Evolutionary conservation across 805 yeast species (phyloP).

Genomic region (Yarrowia sp.): DNA sequence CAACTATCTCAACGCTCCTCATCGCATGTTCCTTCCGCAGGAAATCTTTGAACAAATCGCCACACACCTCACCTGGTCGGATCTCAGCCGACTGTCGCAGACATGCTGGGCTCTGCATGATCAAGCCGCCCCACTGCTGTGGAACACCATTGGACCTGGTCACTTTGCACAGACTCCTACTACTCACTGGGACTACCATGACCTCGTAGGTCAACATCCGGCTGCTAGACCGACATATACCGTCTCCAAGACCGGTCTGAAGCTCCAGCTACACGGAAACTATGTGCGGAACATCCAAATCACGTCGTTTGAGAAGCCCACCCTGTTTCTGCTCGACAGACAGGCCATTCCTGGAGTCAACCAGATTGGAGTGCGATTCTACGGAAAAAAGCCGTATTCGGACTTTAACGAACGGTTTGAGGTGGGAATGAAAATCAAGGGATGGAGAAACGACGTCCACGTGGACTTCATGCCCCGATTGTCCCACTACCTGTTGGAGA

Average conservation of each 20-base stretch:
- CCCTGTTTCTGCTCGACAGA: neutral
- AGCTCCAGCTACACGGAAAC: neutral
- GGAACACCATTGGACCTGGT: constrained; percentile 8
- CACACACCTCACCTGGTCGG: constrained; percentile 12
- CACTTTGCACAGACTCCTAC: neutral
- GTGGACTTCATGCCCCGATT: constrained; percentile 18
- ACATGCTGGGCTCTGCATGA: constrained; percentile 17
- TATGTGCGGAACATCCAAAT: constrained; percentile 12
- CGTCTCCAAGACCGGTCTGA: constrained; percentile 11
- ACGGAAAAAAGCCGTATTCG: constrained; percentile 19
- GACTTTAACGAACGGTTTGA: constrained; percentile 21
- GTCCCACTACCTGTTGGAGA: neutral
- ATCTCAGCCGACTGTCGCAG: constrained; percentile 4
- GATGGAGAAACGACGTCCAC: constrained; percentile 20
- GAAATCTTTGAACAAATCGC: constrained; percentile 20
- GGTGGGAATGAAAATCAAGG: constrained; percentile 19
- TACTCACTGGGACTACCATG: constrained; percentile 13
- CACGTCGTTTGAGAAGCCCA: constrained; percentile 7
- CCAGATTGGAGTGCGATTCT: constrained; percentile 14
- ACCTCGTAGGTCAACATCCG: constrained; percentile 6
- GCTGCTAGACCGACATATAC: neutral
- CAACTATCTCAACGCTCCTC: neutral
- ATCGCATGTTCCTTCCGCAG: neutral
- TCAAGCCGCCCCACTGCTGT: constrained; percentile 6
- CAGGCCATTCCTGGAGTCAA: neutral